A percentile compares a stretch with the other conserved stretches of the same genome.
Conservation (phyloP, 140 eudicot species). For the Oenanthe javanica region DNA sequence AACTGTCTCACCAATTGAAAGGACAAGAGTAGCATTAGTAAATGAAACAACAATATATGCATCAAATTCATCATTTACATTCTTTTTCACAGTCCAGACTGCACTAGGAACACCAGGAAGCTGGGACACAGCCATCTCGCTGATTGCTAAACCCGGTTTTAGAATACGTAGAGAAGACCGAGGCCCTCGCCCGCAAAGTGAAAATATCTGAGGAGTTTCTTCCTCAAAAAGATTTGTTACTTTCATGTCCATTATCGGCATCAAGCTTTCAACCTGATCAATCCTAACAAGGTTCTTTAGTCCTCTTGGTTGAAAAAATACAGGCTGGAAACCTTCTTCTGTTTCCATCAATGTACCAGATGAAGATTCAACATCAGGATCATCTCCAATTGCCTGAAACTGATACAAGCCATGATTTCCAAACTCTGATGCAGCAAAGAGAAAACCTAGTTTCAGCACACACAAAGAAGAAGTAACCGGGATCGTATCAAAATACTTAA, state of each 20-base stretch:
- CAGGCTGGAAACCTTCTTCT: conserved; percentile 94
- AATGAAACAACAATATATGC: conserved; percentile 96
- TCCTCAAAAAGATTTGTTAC: conserved; percentile 78
- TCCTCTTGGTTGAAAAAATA: conserved; percentile 87
- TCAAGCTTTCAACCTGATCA: conserved; percentile 88
- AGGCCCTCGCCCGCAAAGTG: conserved; percentile 95
- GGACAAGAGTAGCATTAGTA: conserved; percentile 93
- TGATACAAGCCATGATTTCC: conserved; percentile 95
- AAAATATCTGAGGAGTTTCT: conserved; percentile 88
- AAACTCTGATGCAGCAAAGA: conserved; percentile 96
- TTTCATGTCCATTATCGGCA: conserved; percentile 97
- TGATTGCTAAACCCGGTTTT: conserved; percentile 83
- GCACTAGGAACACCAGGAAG: conserved; percentile 97
- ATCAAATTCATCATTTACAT: conserved; percentile 87
- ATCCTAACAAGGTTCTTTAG: conserved; percentile 80
- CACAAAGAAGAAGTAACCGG: conserved; percentile 87
- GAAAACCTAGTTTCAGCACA: conserved; percentile 76
- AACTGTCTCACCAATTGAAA: conserved; percentile 96
- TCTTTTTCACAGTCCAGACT: conserved; percentile 97
- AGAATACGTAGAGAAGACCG: conserved; percentile 86
- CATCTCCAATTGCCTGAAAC: conserved; percentile 87
- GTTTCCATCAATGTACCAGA: conserved; percentile 90
- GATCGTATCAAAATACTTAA: conserved; percentile 89
- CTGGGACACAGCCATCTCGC: conserved; percentile 96
- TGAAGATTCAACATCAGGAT: conserved; percentile 94